Base-by-base conservation (phyloP, 345 rosid species). In the Eutrema japonicum region DNA sequence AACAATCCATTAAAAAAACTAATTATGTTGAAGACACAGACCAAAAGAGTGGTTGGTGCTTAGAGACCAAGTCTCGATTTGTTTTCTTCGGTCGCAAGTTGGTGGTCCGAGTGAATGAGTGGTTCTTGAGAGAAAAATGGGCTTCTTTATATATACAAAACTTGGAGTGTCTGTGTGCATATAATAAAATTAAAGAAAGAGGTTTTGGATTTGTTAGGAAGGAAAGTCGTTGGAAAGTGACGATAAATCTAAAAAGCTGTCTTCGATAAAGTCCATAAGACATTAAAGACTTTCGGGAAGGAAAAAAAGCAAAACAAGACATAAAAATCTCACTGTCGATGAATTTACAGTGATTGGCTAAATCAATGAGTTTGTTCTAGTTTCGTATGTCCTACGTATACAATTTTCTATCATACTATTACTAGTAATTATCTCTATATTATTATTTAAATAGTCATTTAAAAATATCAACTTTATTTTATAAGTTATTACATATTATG, bases 211-310 rank as follows among this genome's bases (percentile, higher is more conserved):
- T 12, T 77, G 27, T 68, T 48, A n/a, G 16, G 7, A 9, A 74
- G 82, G 82, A 80, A 84, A 82, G 79, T 81, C 8, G 45, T 18
- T 10, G 79, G 86, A 82, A 83, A 79, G 81, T 77, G 77, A 57
- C 53, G 67, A 76, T 53, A 70, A 62, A 30, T 54, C 49, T 46
- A 22, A 12, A 60, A 76, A 53, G 74, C 50, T 76, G 65, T 62
- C 70, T 69, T 61, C 59, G 32, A n/a, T 62, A 46, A 75, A 68
- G 63, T 75, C 63, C 16, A 61, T 13, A 68, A 69, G 71, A 69
- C 60, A 76, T 18, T 63, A 12, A 75, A 68, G 42, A 61, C 69
- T 51, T 75, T 52, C 5, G 8, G 37, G 9, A 38, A 56, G 27
- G 12, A 10, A 32, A 62, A 30, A 22, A 74, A 38, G 30, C 49